phyloP scores from a whole-genome alignment of 495 filamentous ascomycete species.

The Poronia punctata region DNA sequence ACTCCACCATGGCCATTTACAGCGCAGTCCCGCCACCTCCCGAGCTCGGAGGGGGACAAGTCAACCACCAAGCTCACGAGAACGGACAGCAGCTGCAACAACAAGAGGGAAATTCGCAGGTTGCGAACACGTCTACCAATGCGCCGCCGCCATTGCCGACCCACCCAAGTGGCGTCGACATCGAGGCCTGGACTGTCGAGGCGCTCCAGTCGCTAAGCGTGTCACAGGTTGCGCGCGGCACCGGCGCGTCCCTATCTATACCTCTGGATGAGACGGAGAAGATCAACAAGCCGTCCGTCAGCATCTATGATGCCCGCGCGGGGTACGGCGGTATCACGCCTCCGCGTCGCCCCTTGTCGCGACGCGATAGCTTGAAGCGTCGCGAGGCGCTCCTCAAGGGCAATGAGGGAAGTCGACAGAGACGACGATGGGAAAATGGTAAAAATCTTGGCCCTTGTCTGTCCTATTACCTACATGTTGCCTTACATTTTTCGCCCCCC shows the following conservation, averaged over 20 bases:
- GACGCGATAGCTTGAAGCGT: constrained; percentile 38
- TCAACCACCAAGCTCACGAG: constrained; percentile 7
- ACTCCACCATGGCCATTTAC: constrained; percentile 27
- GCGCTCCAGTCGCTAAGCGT: constrained; percentile 44
- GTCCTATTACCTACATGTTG: no score
- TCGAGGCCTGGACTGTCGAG: constrained; percentile 43
- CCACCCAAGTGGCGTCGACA: constrained; percentile 27
- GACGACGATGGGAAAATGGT: constrained; percentile 96
- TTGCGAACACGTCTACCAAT: constrained; percentile 2
- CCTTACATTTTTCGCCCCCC: no score
- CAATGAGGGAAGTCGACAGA: constrained; percentile 81
- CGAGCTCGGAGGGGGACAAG: constrained; percentile 9
- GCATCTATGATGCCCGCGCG: constrained; percentile 18
- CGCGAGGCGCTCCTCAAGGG: constrained; percentile 81
- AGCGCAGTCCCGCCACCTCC: constrained; percentile 33
- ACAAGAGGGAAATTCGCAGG: constrained; percentile 7
- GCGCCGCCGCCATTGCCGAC: constrained; percentile 1
- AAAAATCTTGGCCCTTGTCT: constrained; percentile 10
- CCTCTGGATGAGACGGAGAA: constrained; percentile 31
- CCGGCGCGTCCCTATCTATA: constrained; percentile 39
- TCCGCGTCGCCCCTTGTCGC: constrained; percentile 28
- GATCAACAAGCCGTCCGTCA: constrained; percentile 16
- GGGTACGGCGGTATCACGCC: constrained; percentile 21
- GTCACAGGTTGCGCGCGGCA: constrained; percentile 35
- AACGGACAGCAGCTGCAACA: constrained; percentile 12